A percentile compares a stretch with the other conserved stretches of the same genome.
phyloP scores from a whole-genome alignment of 78 protist genomes.

The Tieghemostelium lacteum region DNA sequence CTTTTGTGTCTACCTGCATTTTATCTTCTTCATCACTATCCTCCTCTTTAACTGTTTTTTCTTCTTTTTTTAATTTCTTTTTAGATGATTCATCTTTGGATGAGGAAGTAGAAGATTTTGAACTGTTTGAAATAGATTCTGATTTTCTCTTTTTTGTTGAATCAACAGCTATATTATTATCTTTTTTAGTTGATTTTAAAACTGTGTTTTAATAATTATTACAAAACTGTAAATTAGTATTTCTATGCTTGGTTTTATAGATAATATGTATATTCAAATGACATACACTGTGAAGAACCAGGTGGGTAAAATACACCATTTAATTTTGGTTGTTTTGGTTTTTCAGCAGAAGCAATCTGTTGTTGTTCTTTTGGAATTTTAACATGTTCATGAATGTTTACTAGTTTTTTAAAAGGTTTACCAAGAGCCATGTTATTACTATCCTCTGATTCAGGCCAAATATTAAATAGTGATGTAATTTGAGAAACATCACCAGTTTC shows the following conservation, averaged over 20 bases:
- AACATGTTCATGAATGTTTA: conserved; percentile 10
- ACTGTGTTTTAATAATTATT: too few species aligned
- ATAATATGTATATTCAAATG: too few species aligned
- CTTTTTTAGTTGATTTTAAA: neutral
- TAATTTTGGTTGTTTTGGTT: conserved; percentile 34
- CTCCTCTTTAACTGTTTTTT: too few species aligned
- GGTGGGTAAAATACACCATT: conserved; percentile 49
- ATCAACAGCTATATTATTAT: neutral
- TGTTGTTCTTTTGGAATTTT: conserved; percentile 10
- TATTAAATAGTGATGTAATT: conserved; percentile 39
- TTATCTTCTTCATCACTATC: too few species aligned
- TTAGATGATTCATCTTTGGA: neutral
- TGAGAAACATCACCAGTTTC: conserved; percentile 23
- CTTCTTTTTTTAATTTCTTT: too few species aligned
- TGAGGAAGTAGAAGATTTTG: too few species aligned
- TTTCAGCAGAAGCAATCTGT: neutral
- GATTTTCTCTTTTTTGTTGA: too few species aligned
- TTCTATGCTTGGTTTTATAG: too few species aligned
- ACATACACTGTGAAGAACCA: conserved; percentile 65
- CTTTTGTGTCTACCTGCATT: too few species aligned
- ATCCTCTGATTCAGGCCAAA: neutral
- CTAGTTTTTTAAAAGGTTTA: conserved; percentile 42
- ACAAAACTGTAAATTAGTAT: too few species aligned
- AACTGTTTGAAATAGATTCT: too few species aligned
- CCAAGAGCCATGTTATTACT: conserved; percentile 43